Evolutionary conservation across 75 land plant genomes (phyloP).

Genomic region (Selaginella moellendorffii): DNA sequence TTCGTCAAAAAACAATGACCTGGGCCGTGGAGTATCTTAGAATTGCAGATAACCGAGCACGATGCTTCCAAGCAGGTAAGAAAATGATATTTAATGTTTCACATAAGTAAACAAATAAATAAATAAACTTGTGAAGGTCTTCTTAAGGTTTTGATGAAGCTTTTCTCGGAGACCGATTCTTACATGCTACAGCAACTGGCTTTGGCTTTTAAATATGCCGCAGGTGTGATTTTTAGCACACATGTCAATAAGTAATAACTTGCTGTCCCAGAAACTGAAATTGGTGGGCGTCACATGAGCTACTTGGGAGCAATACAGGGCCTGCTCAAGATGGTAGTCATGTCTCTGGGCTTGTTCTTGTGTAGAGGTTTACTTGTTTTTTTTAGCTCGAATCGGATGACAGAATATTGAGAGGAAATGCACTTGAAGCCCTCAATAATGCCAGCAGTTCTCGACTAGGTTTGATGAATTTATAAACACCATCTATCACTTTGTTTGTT

Average conservation of each 20-base stretch:
- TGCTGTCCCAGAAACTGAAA: slow-evolving; percentile 7
- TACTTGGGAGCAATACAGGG: slow-evolving; percentile 17
- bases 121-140: too few relatives aligned
- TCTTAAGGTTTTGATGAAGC: slow-evolving; percentile 11
- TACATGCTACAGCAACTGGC: slow-evolving; percentile 19
- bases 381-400: slow-evolving; percentile 11
- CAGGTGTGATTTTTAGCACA: slow-evolving; percentile 15
- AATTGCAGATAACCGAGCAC: slow-evolving; percentile 17
- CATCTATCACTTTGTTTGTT: slow-evolving; percentile 2
- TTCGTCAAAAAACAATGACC: slow-evolving; percentile 15
- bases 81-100: too few relatives aligned
- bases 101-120: too few relatives aligned
- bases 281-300: slow-evolving; percentile 10
- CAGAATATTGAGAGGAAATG: slow-evolving; percentile 13
- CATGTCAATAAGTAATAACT: too few relatives aligned
- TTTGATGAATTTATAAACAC: too few relatives aligned
- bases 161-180: slow-evolving; percentile 12
- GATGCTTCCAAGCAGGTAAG: slow-evolving; percentile 17
- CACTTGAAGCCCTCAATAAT: slow-evolving; percentile 15
- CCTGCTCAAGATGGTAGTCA: slow-evolving; percentile 18
- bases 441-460: slow-evolving; percentile 9
- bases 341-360: too few relatives aligned
- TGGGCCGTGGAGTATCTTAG: slow-evolving; percentile 19
- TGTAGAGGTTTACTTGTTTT: too few relatives aligned
- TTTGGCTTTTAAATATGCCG: slow-evolving; percentile 15